phyloP scores from a whole-genome alignment of 1,139 yeast genomes.

The Protomyces gravidus region DNA sequence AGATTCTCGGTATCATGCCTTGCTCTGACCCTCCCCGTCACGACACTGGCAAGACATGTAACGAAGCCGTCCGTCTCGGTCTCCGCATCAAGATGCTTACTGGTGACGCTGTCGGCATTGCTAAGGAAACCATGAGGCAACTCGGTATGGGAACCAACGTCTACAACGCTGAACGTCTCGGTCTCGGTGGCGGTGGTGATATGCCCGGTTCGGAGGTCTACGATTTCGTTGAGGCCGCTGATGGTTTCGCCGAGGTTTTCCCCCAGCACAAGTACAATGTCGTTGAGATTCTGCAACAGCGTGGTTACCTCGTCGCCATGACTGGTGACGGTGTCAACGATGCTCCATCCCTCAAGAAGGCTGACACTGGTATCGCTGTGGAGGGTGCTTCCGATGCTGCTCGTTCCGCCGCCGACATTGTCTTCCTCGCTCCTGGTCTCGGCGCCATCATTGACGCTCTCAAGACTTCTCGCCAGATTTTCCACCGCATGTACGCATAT shows the following conservation, averaged over 20 bases:
- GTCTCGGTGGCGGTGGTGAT: slow-evolving; percentile 69
- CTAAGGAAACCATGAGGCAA: slow-evolving; percentile 67
- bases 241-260: slow-evolving; percentile 78
- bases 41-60: slow-evolving; percentile 65
- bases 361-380: slow-evolving; percentile 77
- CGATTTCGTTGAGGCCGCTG: slow-evolving; percentile 73
- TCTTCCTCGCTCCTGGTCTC: slow-evolving; percentile 74
- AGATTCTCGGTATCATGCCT: slow-evolving; percentile 68
- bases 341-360: slow-evolving; percentile 74
- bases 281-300: slow-evolving; percentile 68
- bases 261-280: slow-evolving; percentile 78
- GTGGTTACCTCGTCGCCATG: slow-evolving; percentile 77
- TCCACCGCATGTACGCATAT: slow-evolving; percentile 78
- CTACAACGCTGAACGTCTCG: slow-evolving; percentile 67
- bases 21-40: slow-evolving; percentile 73
- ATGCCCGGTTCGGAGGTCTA: slow-evolving; percentile 71
- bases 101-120: slow-evolving; percentile 74
- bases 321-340: slow-evolving; percentile 81
- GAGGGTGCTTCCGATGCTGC: slow-evolving; percentile 82
- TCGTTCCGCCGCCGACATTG: slow-evolving; percentile 74
- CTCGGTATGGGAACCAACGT: slow-evolving; percentile 67
- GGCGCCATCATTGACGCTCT: slow-evolving; percentile 73
- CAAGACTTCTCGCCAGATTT: slow-evolving; percentile 73
- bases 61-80: slow-evolving; percentile 63
- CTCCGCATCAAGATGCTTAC: slow-evolving; percentile 67